phyloP scores from a whole-genome alignment of 1,284 basidiomycete genomes.

The Pseudozyma sp. region DNA sequence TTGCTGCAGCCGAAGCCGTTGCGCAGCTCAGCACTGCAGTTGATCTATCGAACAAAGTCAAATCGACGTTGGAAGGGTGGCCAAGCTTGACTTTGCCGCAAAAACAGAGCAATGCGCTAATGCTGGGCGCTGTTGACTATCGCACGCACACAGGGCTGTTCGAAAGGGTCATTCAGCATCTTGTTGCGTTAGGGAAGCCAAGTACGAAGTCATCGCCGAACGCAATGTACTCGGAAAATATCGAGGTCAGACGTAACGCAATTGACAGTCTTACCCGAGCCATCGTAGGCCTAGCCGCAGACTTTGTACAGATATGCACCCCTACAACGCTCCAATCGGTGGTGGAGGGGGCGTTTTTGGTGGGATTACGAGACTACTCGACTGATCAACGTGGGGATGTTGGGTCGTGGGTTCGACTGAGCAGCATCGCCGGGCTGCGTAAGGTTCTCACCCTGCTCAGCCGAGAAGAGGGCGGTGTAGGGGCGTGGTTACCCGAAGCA shows the following conservation, averaged over 20 bases:
- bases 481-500: slow-evolving; percentile 8
- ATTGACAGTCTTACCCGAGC: slow-evolving; percentile 74
- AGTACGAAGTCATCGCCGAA: slow-evolving; percentile 71
- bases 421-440: slow-evolving; percentile 76
- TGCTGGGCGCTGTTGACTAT: slow-evolving; percentile 82
- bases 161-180: slow-evolving; percentile 73
- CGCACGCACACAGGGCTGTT: slow-evolving; percentile 73
- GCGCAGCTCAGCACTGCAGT: slow-evolving; percentile 76
- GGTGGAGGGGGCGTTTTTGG: slow-evolving; percentile 64
- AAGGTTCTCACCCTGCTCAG: slow-evolving; percentile 74
- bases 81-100: slow-evolving; percentile 73
- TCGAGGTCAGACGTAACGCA: slow-evolving; percentile 80
- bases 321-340: neutral
- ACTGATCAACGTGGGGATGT: slow-evolving; percentile 95
- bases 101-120: slow-evolving; percentile 81
- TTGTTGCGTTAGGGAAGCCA: slow-evolving; percentile 75
- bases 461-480: neutral
- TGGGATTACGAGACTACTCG: slow-evolving; percentile 87
- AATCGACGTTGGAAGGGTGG: slow-evolving; percentile 74
- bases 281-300: slow-evolving; percentile 1
- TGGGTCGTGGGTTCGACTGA: slow-evolving; percentile 92
- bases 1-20: slow-evolving; percentile 78
- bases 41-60: slow-evolving; percentile 73
- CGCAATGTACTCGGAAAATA: slow-evolving; percentile 50
- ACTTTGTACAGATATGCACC: slow-evolving; percentile 2